Evolutionary conservation across 176 grass and related monocot genomes (phyloP).

Genomic region (Bonia amplexicaulis): DNA sequence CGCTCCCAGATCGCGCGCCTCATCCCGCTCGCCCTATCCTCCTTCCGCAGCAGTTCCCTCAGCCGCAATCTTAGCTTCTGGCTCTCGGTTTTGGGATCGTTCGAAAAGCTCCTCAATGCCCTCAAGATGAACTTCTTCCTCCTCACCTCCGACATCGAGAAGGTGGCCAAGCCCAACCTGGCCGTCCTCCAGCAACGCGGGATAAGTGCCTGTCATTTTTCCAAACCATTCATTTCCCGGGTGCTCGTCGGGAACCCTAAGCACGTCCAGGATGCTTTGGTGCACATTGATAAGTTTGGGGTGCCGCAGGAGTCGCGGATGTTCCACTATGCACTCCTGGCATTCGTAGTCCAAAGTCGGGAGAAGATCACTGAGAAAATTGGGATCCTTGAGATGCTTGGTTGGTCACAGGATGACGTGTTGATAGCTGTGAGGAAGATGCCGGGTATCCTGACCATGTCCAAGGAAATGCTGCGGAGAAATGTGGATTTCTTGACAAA

Average conservation of each 20-base stretch:
- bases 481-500: not conserved
- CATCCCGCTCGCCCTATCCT: not conserved
- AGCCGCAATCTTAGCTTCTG: conserved; percentile 4
- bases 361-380: not conserved
- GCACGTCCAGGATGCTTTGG: not conserved
- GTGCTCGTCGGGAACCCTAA: not conserved
- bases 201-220: not conserved
- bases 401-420: not conserved
- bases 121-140: not conserved
- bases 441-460: not conserved
- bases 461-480: not conserved
- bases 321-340: conserved; percentile 10
- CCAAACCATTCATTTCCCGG: not conserved
- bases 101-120: not conserved
- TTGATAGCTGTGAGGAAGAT: not conserved
- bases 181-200: conserved; percentile 23
- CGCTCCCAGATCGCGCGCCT: conserved; percentile 17
- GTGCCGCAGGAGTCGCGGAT: not conserved
- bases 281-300: not conserved
- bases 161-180: conserved; percentile 32
- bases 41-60: not conserved
- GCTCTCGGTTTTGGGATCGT: conserved; percentile 21
- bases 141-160: not conserved
- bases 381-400: not conserved
- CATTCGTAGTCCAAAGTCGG: not conserved